Evolutionary conservation across 257 asterid species (phyloP).

Genomic region (Solanum peruvianum): DNA sequence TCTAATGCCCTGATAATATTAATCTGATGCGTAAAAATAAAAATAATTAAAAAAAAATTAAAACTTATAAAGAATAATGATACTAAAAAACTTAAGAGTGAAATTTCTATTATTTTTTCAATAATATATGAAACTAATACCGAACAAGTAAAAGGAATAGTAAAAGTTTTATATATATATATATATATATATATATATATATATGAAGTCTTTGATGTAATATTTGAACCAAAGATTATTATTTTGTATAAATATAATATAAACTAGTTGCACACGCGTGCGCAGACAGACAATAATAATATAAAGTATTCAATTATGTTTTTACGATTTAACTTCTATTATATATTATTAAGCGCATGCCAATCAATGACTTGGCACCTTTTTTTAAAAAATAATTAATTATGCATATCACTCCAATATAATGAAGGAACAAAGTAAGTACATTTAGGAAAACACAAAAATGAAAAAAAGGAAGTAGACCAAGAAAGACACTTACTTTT

Average conservation of each 20-base stretch:
- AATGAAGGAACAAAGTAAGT: background rate
- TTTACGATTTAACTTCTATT: background rate
- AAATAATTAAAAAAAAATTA: rapidly evolving
- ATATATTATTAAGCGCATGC: background rate
- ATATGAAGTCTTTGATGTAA: background rate
- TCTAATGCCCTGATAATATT: too few relatives aligned
- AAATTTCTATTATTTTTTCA: too few relatives aligned
- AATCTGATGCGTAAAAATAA: too few relatives aligned
- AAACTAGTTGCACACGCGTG: background rate
- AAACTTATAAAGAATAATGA: too few relatives aligned
- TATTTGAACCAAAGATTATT: background rate
- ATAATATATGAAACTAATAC: too few relatives aligned
- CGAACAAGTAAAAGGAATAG: too few relatives aligned
- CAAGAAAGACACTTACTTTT: background rate
- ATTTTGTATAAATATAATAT: background rate
- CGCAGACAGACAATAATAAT: background rate
- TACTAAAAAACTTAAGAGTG: too few relatives aligned
- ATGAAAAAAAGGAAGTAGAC: background rate
- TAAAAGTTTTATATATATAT: too few relatives aligned
- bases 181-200: too few relatives aligned
- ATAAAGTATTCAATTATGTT: background rate
- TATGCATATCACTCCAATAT: background rate
- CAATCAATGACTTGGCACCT: background rate
- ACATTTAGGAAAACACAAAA: background rate
- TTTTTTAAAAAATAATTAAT: background rate